phyloP scores from a whole-genome alignment of 352 stramenopile species.

The Phytophthora cajani region DNA sequence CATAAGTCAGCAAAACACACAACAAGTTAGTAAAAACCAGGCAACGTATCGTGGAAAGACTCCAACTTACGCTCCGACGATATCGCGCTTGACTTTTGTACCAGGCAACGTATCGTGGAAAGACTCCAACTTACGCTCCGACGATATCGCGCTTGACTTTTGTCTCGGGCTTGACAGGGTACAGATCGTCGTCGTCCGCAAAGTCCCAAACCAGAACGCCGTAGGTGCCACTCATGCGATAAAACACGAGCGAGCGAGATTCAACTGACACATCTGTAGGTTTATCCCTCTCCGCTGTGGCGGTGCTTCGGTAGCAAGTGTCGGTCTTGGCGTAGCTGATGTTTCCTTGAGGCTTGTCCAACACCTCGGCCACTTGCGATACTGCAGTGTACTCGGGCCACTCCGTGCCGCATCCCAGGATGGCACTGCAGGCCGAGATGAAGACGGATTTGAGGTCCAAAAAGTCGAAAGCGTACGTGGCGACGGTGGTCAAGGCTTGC shows the following conservation, averaged over 20 bases:
- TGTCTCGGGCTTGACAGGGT: constrained; percentile 28
- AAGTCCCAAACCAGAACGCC: constrained; percentile 45
- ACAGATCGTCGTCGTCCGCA: constrained; percentile 41
- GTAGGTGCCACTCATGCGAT: constrained; percentile 32
- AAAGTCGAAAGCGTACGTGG: constrained; percentile 58
- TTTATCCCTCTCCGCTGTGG: constrained; percentile 4
- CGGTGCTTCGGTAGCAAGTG: constrained; percentile 39
- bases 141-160: constrained; percentile 43
- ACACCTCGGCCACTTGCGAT: constrained; percentile 33
- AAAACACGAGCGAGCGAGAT: constrained; percentile 33
- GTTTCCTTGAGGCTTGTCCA: constrained; percentile 48
- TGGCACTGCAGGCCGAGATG: constrained; percentile 44
- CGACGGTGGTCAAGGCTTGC: constrained; percentile 56
- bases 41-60: not conserved
- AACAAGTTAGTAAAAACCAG: constrained; percentile 20
- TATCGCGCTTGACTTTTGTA: constrained; percentile 39
- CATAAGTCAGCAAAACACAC: constrained; percentile 1
- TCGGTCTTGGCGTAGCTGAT: constrained; percentile 53
- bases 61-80: constrained; percentile 42
- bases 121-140: constrained; percentile 36
- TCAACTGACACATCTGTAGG: constrained; percentile 27
- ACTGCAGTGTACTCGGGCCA: constrained; percentile 54
- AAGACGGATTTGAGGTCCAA: constrained; percentile 56
- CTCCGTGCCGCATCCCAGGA: constrained; percentile 48
- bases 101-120: not conserved